A percentile compares a stretch with the other conserved stretches of the same genome.
These are phyloP conservation scores for Gillenia trifoliata DNA, from an alignment of 306 rosid species.

Conservation along the genomic window DNA sequence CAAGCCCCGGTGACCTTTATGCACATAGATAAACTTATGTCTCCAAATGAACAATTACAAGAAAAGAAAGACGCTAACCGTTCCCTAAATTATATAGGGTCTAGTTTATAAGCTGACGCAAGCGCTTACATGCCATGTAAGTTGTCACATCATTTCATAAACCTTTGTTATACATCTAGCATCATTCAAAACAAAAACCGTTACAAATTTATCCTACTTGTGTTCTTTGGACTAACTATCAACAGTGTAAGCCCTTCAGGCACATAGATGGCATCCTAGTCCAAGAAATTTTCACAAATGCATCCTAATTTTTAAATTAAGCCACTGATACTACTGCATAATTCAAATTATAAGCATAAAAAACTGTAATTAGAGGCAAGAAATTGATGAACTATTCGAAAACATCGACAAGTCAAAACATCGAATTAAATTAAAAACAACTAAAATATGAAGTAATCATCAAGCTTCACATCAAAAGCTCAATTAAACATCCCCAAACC, in stretches of 20 bases:
- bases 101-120: neutral
- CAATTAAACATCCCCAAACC: conserved; percentile 10
- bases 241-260: neutral
- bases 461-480: conserved; percentile 12
- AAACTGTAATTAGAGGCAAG: neutral
- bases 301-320: neutral
- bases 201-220: neutral
- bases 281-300: neutral
- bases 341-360: neutral
- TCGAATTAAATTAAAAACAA: neutral
- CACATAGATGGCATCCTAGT: neutral
- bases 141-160: neutral
- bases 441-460: conserved; percentile 6
- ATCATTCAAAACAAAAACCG: neutral
- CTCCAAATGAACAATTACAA: neutral
- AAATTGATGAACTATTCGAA: neutral
- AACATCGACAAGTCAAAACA: conserved; percentile 1
- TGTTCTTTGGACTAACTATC: neutral
- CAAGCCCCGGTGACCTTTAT: neutral
- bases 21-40: neutral
- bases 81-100: neutral
- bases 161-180: neutral
- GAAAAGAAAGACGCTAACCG: neutral
- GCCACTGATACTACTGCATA: neutral
- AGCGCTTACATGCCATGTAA: neutral